phyloP scores from a whole-genome alignment of 2,329 filamentous ascomycete species.

The Metarhizium sp. region DNA sequence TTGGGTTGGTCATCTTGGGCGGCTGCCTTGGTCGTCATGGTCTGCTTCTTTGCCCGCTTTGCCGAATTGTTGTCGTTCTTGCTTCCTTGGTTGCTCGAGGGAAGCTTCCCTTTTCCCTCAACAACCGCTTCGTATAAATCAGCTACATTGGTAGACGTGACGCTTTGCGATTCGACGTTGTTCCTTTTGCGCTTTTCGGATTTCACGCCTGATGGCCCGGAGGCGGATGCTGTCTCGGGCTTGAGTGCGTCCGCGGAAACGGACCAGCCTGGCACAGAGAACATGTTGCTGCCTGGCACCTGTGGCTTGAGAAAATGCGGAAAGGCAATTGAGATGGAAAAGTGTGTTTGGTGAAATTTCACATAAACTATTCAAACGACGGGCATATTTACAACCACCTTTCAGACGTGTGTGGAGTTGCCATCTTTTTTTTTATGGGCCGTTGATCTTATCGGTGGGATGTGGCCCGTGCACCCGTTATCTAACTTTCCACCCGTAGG shows the following conservation, averaged over 20 bases:
- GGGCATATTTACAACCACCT: neutral
- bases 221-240: slow-evolving; percentile 43
- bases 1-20: slow-evolving; percentile 7
- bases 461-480: slow-evolving; percentile 3
- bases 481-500: neutral
- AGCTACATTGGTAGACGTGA: slow-evolving; percentile 63
- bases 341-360: neutral
- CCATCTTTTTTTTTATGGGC: slow-evolving; percentile 1
- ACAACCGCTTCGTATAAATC: slow-evolving; percentile 74
- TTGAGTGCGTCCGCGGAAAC: slow-evolving; percentile 64
- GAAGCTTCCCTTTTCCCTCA: slow-evolving; percentile 41
- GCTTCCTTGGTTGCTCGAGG: slow-evolving; percentile 11
- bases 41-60: slow-evolving; percentile 4
- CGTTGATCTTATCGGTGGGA: neutral
- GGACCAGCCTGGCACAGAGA: slow-evolving; percentile 89
- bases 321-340: neutral
- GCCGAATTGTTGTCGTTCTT: slow-evolving; percentile 11
- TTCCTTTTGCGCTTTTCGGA: slow-evolving; percentile 50
- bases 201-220: slow-evolving; percentile 30
- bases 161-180: slow-evolving; percentile 24
- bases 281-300: slow-evolving; percentile 48
- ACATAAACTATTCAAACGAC: neutral
- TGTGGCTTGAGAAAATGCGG: neutral
- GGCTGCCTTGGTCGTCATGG: neutral
- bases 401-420: neutral